phyloP scores from a whole-genome alignment of 805 yeast species.

The Pichia heedii region DNA sequence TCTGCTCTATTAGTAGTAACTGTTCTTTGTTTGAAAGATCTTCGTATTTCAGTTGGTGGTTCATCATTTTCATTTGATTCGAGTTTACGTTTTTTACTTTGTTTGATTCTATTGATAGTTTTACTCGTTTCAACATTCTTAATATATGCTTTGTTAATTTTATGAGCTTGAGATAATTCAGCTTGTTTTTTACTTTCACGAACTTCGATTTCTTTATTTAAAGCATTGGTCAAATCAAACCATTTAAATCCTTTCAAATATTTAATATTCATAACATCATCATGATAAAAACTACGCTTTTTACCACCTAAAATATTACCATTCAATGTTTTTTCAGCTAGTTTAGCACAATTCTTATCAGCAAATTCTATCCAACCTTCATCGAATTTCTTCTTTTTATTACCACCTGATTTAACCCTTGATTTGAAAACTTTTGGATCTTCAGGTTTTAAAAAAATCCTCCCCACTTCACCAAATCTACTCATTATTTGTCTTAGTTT shows the following conservation, averaged over 20 bases:
- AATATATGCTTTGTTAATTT: constrained; percentile 75
- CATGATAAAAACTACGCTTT: constrained; percentile 84
- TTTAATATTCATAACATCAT: constrained; percentile 86
- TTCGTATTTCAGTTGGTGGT: constrained; percentile 30
- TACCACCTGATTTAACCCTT: constrained; percentile 83
- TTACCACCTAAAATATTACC: constrained; percentile 89
- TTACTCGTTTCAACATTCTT: constrained; percentile 80
- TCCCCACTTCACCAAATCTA: constrained; percentile 80
- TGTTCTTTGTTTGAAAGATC: constrained; percentile 63
- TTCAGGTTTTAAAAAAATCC: constrained; percentile 84
- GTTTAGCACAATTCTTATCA: constrained; percentile 77
- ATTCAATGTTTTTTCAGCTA: constrained; percentile 78
- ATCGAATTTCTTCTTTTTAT: constrained; percentile 74
- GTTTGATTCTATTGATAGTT: constrained; percentile 60
- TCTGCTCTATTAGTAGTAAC: constrained; percentile 60
- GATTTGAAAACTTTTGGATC: constrained; percentile 52
- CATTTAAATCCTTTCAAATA: constrained; percentile 90
- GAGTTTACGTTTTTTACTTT: constrained; percentile 33
- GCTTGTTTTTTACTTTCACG: constrained; percentile 82
- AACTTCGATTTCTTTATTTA: constrained; percentile 80
- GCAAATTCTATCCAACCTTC: constrained; percentile 97
- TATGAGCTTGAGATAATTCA: constrained; percentile 82
- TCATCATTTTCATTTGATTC: constrained; percentile 7
- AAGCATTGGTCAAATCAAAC: constrained; percentile 89
- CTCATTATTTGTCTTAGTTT: constrained; percentile 74